phyloP scores from a whole-genome alignment of 108 stramenopile species.

The Stephanodiscus minutulus region DNA sequence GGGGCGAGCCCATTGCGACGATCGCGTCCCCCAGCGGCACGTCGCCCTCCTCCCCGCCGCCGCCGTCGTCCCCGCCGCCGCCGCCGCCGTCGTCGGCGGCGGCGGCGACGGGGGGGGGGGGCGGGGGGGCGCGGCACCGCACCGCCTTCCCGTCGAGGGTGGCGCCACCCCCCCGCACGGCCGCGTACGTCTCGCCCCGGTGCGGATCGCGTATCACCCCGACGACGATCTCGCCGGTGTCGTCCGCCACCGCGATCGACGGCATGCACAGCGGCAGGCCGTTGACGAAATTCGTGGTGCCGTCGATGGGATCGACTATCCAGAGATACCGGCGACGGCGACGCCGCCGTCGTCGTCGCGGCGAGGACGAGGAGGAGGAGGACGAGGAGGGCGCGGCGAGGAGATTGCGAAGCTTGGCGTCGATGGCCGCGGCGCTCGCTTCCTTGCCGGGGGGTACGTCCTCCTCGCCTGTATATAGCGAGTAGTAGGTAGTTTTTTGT shows the following conservation, averaged over 20 bases:
- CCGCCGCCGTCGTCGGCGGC: too few relatives aligned
- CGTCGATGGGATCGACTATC: constrained; percentile 80
- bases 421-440: constrained; percentile 75
- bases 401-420: constrained; percentile 39
- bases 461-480: constrained; percentile 85
- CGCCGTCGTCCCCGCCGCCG: not conserved
- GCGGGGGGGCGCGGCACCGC: not conserved
- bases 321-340: constrained; percentile 50
- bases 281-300: constrained; percentile 81
- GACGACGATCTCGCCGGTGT: constrained; percentile 65
- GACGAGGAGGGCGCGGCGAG: not conserved
- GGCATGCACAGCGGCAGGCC: constrained; percentile 83
- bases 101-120: too few relatives aligned
- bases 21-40: constrained; percentile 56
- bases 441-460: constrained; percentile 80
- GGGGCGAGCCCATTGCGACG: constrained; percentile 81
- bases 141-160: constrained; percentile 59
- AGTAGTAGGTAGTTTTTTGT: too few relatives aligned
- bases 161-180: constrained; percentile 75
- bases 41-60: constrained; percentile 24
- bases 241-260: constrained; percentile 78
- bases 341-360: too few relatives aligned
- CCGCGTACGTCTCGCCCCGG: constrained; percentile 80
- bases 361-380: not conserved
- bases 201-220: constrained; percentile 90